Base-by-base conservation (phyloP, 345 rosid genomes). In the Euclidium syriacum region DNA sequence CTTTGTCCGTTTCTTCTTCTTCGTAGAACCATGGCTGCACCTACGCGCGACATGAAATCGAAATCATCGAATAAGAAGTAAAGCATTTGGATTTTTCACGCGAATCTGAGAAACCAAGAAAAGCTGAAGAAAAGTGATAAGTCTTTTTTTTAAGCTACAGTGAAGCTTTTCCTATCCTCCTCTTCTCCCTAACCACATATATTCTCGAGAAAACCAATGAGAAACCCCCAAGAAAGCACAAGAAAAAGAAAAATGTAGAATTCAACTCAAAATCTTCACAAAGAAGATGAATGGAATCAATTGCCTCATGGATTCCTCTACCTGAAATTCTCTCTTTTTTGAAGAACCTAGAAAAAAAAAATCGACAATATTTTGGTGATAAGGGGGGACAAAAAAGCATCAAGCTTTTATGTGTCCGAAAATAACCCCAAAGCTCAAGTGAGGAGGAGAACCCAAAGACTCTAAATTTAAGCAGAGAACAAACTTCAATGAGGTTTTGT, bases 271-370 rank as follows among this genome's bases (percentile, higher is more conserved):
- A 79, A 75, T 79, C 84, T 81, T 83, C 75, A 55, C 64, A 62
- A 61, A 74, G 66, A 85, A 81, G 80, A 56, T 78, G 34, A 44
- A 66, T 40, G 64, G 87, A 77, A 81, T 73, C 73, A 36, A 19
- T 43, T 69, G 50, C 62, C 71, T 54, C 73, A 52, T 44, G 22
- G 71, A 72, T 65, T 80, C 80, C 66, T 43, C 48, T 51, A 77
- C 67, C 72, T 34, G 22, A 23, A 68, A 56, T 60, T 38, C 60
- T 29, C 67, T 1, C 19, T 40, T 34, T 53, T 54, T 59, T 48
- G 6, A 40, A 50, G 20, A 33, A 40, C 49, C 19, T 39, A 29
- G 7, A 27, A n/a, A 20, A 34, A 7, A 38, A 40, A 30, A 12
- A 2, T 47, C n/a, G 40, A 61, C 25, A 69, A 16, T 61, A n/a